Evolutionary conservation across 192 early-diverging fungal species (phyloP).

Genomic region (Coemansia sp.): DNA sequence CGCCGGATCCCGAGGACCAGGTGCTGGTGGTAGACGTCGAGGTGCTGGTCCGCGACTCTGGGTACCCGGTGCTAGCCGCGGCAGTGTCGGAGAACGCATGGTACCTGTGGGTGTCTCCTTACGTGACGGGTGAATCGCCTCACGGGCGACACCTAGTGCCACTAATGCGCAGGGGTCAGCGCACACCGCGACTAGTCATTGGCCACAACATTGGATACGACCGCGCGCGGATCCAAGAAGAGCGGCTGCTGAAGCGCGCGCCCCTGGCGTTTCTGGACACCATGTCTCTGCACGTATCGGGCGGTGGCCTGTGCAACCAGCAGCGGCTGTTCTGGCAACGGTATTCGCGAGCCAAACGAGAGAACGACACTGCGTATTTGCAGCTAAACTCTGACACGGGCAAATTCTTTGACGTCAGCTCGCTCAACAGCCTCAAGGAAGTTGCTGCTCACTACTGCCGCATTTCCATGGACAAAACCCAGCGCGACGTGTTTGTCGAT

Average conservation of each 20-base stretch:
- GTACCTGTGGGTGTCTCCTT: constrained; percentile 94
- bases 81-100: constrained; percentile 71
- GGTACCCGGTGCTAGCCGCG: constrained; percentile 75
- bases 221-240: constrained; percentile 80
- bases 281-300: constrained; percentile 86
- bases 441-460: constrained; percentile 77
- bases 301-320: constrained; percentile 83
- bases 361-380: constrained; percentile 47
- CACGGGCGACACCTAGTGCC: constrained; percentile 61
- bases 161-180: constrained; percentile 46
- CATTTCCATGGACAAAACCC: constrained; percentile 61
- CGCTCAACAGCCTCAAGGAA: constrained; percentile 71
- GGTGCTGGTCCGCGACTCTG: constrained; percentile 62
- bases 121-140: constrained; percentile 51
- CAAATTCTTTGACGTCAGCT: constrained; percentile 52
- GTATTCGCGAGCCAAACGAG: constrained; percentile 56
- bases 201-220: constrained; percentile 95
- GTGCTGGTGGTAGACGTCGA: constrained; percentile 86
- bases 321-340: constrained; percentile 79
- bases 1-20: constrained; percentile 55
- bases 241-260: constrained; percentile 64
- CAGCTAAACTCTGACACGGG: constrained; percentile 45
- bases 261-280: constrained; percentile 78
- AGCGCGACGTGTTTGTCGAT: constrained; percentile 55
- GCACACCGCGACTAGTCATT: constrained; percentile 57